Base-by-base conservation (phyloP, 495 filamentous ascomycete species). In the Poronia punctata region DNA sequence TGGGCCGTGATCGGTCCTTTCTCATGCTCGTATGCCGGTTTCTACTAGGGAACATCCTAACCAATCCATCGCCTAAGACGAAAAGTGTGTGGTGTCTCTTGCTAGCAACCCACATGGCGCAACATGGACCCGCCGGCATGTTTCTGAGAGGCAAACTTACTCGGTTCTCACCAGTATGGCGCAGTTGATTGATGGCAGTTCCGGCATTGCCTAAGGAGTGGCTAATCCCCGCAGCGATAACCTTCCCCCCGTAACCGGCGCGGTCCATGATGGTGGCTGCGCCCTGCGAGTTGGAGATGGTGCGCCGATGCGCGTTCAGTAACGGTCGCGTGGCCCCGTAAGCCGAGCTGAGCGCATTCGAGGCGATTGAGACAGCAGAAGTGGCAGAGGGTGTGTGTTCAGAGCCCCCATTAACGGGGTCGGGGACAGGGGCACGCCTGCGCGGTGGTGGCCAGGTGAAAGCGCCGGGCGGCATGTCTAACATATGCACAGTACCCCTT, bases 381-480 rank as follows among this genome's bases (percentile, higher is more conserved):
- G 64, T 54, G 1, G 70, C 39, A 37, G n/a, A n/a, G n/a, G n/a
- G n/a, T n/a, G n/a, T n/a, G 7, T 74, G 55, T 44, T 56, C 61
- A 38, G 56, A 25, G 28, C 62, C 22, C 50, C 58, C 38, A 7
- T 54, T 44, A 28, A 65, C 67, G 18, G 51, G 55, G n/a, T 70
- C 62, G 15, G 67, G 56, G 14, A 67, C 52, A 12, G 65, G 70
- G 20, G 63, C 64, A 14, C 64, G 53, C 37, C 84, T 80, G 31
- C 84, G 85, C 40, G 82, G 79, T 29, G 89, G 89, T 21, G 89
- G 89, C 90, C 89, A 96, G 28, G 83, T 78, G 42, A 87, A 88
- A 3, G 88, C 86, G 35, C 76, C 83, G 18, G 78, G 64, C n/a
- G 87, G 85, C 32, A 96, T 65, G 50, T 95, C 84, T 49, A 92